phyloP scores from a whole-genome alignment of 2,329 filamentous ascomycete species.

The Xylariaceae sp. region DNA sequence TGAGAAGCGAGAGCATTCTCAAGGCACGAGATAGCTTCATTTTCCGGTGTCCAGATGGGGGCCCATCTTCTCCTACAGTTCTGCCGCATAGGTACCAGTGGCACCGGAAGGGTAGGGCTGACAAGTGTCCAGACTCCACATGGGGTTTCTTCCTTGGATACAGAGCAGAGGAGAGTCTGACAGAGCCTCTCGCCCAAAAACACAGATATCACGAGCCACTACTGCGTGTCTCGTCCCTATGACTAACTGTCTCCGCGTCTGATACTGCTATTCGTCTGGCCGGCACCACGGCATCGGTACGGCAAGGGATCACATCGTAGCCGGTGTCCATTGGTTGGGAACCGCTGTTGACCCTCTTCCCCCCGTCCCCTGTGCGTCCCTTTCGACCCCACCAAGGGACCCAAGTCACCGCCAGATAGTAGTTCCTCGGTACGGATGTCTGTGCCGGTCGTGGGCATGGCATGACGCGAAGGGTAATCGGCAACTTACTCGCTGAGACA shows the following conservation, averaged over 20 bases:
- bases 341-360: neutral
- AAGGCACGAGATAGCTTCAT: too few species aligned
- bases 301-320: neutral
- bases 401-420: conserved; percentile 7
- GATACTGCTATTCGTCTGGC: too few species aligned
- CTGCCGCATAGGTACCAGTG: conserved; percentile 7
- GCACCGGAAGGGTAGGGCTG: conserved; percentile 18
- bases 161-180: too few species aligned
- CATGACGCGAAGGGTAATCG: neutral
- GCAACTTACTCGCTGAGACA: too few species aligned
- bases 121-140: conserved; percentile 8
- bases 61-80: conserved; percentile 1
- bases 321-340: conserved; percentile 7
- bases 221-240: conserved; percentile 6
- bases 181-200: conserved; percentile 1
- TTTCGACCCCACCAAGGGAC: neutral
- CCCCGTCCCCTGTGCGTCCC: neutral
- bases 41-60: neutral
- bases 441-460: conserved; percentile 7
- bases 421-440: conserved; percentile 6
- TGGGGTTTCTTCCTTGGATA: too few species aligned
- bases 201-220: neutral
- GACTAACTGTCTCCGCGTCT: too few species aligned
- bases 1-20: neutral
- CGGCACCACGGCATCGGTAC: too few species aligned